phyloP scores from a whole-genome alignment of 306 rosid genomes.

The Prunus padus region DNA sequence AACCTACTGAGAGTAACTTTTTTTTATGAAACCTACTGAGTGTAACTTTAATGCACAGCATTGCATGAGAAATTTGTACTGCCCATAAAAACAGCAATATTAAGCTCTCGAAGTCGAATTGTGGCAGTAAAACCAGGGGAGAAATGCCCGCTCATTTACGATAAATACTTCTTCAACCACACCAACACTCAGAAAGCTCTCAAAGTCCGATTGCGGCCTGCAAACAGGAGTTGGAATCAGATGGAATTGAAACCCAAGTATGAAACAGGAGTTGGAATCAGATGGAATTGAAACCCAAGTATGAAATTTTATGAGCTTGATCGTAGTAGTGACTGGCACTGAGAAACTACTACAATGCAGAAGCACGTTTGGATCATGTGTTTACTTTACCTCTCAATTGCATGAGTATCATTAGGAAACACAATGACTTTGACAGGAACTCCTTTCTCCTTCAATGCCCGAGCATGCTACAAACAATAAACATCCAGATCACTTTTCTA shows the following conservation, averaged over 20 bases:
- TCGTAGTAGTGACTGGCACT: not conserved
- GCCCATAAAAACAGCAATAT: conserved; percentile 40
- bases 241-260: not conserved
- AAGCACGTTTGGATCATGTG: conserved; percentile 4
- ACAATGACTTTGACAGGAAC: conserved; percentile 56
- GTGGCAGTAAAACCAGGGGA: not conserved
- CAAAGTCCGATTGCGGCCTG: conserved; percentile 92
- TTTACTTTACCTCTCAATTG: conserved; percentile 76
- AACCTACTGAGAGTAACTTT: too few species aligned
- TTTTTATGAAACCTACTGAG: too few species aligned
- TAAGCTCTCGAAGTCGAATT: conserved; percentile 52
- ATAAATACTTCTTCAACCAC: conserved; percentile 75
- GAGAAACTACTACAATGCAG: not conserved
- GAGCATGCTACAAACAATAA: conserved; percentile 60
- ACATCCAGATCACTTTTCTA: conserved; percentile 12
- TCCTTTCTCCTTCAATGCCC: conserved; percentile 81
- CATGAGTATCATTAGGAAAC: conserved; percentile 81
- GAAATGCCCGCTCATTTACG: conserved; percentile 42
- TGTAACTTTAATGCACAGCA: not conserved
- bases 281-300: not conserved
- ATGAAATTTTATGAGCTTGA: not conserved
- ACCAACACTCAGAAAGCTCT: conserved; percentile 80
- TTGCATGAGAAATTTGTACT: not conserved
- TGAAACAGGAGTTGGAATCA: not conserved
- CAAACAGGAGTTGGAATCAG: not conserved